These are phyloP conservation scores for Rugosomyces carneus DNA, from an alignment of 1,284 basidiomycete genomes.

Conservation along the genomic window DNA sequence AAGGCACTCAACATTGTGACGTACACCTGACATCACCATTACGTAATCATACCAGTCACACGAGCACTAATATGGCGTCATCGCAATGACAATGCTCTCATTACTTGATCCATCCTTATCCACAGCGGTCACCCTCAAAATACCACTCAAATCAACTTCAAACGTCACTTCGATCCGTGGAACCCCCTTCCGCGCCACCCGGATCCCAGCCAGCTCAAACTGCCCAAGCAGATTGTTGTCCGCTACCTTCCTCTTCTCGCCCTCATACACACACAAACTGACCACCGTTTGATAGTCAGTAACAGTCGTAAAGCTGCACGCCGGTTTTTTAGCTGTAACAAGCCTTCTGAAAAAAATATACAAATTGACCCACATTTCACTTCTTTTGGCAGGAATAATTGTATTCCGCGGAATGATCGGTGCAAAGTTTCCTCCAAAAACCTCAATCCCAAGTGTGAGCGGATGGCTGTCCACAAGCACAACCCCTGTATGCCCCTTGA, in stretches of 20 bases:
- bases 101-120: constrained; percentile 46
- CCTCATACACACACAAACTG: constrained; percentile 75
- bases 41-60: neutral
- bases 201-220: constrained; percentile 80
- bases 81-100: constrained; percentile 31
- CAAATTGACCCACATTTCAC: constrained; percentile 31
- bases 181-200: constrained; percentile 77
- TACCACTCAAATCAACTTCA: constrained; percentile 74
- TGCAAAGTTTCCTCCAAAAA: constrained; percentile 82
- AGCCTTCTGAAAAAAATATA: too few species aligned
- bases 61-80: too few species aligned
- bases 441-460: constrained; percentile 85
- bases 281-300: constrained; percentile 55
- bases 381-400: constrained; percentile 87
- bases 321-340: neutral
- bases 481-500: constrained; percentile 72
- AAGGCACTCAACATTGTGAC: neutral
- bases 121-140: constrained; percentile 64
- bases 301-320: constrained; percentile 55
- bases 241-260: constrained; percentile 78
- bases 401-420: constrained; percentile 83
- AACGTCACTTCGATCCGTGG: constrained; percentile 85
- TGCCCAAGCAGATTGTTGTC: constrained; percentile 85
- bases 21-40: neutral
- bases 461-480: constrained; percentile 74